These are phyloP conservation scores for Luzula sylvatica DNA, from an alignment of 176 grass and related monocot species.

Conservation along the genomic window DNA sequence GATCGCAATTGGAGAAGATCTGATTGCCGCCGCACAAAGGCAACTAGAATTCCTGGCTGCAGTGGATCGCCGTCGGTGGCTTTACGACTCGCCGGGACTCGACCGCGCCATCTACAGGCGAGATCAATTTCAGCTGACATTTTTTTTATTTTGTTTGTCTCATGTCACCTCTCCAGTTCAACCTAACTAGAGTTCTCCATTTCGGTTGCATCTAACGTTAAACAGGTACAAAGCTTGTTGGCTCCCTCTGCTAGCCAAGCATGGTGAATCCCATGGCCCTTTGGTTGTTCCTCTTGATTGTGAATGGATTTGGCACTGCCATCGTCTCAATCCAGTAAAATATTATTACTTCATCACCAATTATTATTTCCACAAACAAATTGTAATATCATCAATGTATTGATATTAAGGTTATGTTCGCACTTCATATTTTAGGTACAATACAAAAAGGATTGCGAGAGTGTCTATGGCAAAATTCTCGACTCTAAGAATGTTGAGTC, in stretches of 20 bases:
- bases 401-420: neutral
- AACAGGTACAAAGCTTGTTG: conserved; percentile 75
- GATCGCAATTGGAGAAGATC: conserved; percentile 34
- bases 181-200: too few species aligned
- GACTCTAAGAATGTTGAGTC: conserved; percentile 45
- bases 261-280: conserved; percentile 33
- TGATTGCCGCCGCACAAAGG: conserved; percentile 39
- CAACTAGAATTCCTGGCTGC: conserved; percentile 56
- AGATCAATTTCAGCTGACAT: neutral
- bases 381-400: too few species aligned
- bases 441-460: conserved; percentile 71
- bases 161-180: too few species aligned
- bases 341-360: neutral
- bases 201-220: neutral
- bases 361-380: neutral
- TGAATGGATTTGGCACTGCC: conserved; percentile 91
- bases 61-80: conserved; percentile 70
- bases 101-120: conserved; percentile 59
- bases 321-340: conserved; percentile 78
- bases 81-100: conserved; percentile 53
- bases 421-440: conserved; percentile 25
- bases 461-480: conserved; percentile 53
- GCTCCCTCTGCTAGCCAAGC: conserved; percentile 74
- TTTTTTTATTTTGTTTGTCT: too few species aligned
- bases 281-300: conserved; percentile 68